These are phyloP conservation scores for Kluyveromyces lactis DNA, from an alignment of 805 yeast genomes.

Conservation along the genomic window DNA sequence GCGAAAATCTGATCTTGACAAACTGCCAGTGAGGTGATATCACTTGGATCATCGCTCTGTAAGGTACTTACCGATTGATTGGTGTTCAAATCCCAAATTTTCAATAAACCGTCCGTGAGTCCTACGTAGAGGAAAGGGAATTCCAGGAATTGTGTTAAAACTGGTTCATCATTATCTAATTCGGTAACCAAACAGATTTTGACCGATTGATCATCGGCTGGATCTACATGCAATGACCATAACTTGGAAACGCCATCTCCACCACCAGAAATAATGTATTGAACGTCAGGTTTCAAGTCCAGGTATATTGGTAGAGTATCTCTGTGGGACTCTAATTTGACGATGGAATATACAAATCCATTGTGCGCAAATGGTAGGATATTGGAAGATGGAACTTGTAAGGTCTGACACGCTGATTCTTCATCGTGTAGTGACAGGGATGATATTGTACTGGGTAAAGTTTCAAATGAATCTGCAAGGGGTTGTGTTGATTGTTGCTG, in stretches of 20 bases:
- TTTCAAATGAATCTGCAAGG: constrained; percentile 11
- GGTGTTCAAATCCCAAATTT: constrained; percentile 82
- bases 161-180: constrained; percentile 54
- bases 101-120: constrained; percentile 60
- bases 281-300: constrained; percentile 13
- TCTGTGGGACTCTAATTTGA: constrained; percentile 10
- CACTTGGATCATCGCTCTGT: constrained; percentile 33
- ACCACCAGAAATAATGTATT: constrained; percentile 59
- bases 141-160: constrained; percentile 57
- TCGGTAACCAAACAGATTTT: constrained; percentile 9
- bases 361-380: constrained; percentile 79
- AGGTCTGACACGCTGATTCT: constrained; percentile 25
- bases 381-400: constrained; percentile 62
- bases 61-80: constrained; percentile 50
- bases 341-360: constrained; percentile 75
- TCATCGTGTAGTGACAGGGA: not conserved
- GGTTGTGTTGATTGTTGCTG: constrained; percentile 44
- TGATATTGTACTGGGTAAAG: not conserved
- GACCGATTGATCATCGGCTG: not conserved
- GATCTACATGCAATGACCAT: constrained; percentile 46
- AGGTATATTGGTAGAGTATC: constrained; percentile 3
- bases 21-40: constrained; percentile 43
- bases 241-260: constrained; percentile 86
- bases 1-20: constrained; percentile 26
- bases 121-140: constrained; percentile 80